A percentile compares a stretch with the other conserved stretches of the same genome.
These are phyloP conservation scores for Mitragyna speciosa DNA, from an alignment of 257 asterid genomes.

Conservation along the genomic window DNA sequence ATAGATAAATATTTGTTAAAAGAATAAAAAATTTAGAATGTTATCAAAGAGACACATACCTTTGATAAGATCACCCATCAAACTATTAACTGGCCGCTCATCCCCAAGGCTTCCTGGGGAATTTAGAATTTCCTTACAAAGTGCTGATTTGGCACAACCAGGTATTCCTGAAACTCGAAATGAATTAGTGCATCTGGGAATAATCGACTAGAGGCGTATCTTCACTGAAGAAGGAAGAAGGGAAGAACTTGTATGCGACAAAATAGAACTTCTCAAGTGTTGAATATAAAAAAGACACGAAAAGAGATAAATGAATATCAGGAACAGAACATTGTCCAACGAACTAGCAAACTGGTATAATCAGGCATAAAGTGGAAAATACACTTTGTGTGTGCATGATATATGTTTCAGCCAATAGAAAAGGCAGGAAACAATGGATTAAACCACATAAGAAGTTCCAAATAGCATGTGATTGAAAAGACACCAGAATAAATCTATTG, in stretches of 20 bases:
- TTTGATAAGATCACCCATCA: conserved; percentile 98
- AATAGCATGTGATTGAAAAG: not conserved
- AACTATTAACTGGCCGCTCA: conserved; percentile 80
- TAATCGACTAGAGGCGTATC: conserved; percentile 21
- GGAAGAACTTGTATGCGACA: not conserved
- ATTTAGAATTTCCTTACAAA: conserved; percentile 75
- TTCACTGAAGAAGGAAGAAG: not conserved
- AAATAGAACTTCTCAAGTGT: not conserved
- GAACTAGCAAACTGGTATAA: not conserved
- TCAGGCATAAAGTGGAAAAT: not conserved
- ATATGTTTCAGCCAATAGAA: not conserved
- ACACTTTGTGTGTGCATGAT: not conserved
- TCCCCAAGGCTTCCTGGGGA: conserved; percentile 76
- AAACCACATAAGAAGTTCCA: not conserved
- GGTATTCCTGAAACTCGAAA: conserved; percentile 68
- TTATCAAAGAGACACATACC: conserved; percentile 38
- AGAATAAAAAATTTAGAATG: not conserved
- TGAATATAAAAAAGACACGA: not conserved
- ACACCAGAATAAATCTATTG: not conserved
- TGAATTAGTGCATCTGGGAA: conserved; percentile 24
- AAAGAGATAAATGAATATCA: not conserved
- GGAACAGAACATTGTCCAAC: not conserved
- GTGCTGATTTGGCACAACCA: conserved; percentile 98
- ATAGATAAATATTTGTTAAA: too few relatives aligned
- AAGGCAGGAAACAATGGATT: not conserved